Evolutionary conservation across 1,284 basidiomycete species (phyloP).

Genomic region (Moesziomyces sp.): DNA sequence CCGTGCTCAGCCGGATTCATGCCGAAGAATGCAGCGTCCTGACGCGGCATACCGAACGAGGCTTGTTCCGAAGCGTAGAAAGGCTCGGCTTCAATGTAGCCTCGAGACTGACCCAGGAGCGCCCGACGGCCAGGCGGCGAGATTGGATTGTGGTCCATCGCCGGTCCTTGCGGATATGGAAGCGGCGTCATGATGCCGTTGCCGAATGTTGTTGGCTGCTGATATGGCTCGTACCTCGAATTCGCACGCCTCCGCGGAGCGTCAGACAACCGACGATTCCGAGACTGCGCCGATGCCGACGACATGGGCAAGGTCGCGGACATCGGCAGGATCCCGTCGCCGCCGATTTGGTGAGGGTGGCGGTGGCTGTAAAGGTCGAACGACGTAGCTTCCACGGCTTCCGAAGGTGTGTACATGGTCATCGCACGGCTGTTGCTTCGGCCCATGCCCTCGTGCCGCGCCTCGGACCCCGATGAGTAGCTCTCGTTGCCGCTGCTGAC

Average conservation of each 20-base stretch:
- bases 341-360: conserved; percentile 44
- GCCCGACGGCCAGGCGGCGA: conserved; percentile 25
- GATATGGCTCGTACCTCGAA: conserved; percentile 41
- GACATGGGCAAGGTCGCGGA: conserved; percentile 22
- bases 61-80: conserved; percentile 9
- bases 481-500: conserved; percentile 45
- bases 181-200: conserved; percentile 12
- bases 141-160: conserved; percentile 11
- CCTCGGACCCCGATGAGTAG: conserved; percentile 38
- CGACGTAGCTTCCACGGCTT: conserved; percentile 12
- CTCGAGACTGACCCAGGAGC: conserved; percentile 6
- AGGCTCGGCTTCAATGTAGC: conserved; percentile 10
- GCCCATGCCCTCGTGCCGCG: conserved; percentile 19
- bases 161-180: conserved; percentile 13
- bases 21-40: conserved; percentile 17
- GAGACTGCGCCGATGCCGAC: conserved; percentile 8
- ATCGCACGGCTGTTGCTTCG: conserved; percentile 27
- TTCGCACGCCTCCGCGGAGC: conserved; percentile 33
- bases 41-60: conserved; percentile 14
- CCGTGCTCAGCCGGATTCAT: conserved; percentile 12
- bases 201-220: conserved; percentile 7
- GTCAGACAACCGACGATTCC: conserved; percentile 29
- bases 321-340: conserved; percentile 27
- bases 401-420: conserved; percentile 27
- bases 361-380: conserved; percentile 26